Percentiles rank a stretch among this genome's conserved stretches.
These are phyloP conservation scores for Penicillium malachiteum DNA, from an alignment of 495 filamentous ascomycete species.

Conservation along the genomic window DNA sequence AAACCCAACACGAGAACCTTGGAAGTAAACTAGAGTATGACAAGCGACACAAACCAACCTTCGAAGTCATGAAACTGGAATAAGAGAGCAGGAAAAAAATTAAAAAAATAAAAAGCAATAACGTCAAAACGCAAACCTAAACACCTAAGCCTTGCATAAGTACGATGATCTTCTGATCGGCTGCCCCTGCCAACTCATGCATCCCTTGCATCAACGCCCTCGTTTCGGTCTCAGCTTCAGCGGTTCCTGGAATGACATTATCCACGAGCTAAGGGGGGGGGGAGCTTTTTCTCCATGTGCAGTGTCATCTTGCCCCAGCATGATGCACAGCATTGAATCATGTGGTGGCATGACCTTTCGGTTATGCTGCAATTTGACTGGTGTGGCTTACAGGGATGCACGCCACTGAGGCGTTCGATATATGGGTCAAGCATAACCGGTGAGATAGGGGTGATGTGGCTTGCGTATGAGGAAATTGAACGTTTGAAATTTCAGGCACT, in stretches of 20 bases:
- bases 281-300: constrained; percentile 17
- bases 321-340: neutral
- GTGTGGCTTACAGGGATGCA: constrained; percentile 21
- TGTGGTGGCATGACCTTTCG: constrained; percentile 13
- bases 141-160: constrained; percentile 1
- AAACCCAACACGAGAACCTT: neutral
- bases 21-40: neutral
- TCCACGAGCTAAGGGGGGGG: constrained; percentile 11
- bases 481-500: no score
- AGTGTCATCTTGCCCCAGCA: constrained; percentile 15
- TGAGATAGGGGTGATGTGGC: no score
- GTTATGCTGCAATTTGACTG: constrained; percentile 24
- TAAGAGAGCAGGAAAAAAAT: no score
- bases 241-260: constrained; percentile 9
- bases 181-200: constrained; percentile 5
- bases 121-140: constrained; percentile 4
- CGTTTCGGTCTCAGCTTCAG: constrained; percentile 10
- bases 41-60: neutral
- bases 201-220: constrained; percentile 26
- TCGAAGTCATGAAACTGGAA: neutral
- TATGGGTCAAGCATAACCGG: neutral
- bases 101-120: neutral
- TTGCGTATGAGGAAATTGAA: no score
- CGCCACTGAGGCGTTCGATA: constrained; percentile 18
- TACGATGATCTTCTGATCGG: constrained; percentile 21